Evolutionary conservation across 2,329 filamentous ascomycete genomes (phyloP).

Genomic region (Colletotrichum incanum): DNA sequence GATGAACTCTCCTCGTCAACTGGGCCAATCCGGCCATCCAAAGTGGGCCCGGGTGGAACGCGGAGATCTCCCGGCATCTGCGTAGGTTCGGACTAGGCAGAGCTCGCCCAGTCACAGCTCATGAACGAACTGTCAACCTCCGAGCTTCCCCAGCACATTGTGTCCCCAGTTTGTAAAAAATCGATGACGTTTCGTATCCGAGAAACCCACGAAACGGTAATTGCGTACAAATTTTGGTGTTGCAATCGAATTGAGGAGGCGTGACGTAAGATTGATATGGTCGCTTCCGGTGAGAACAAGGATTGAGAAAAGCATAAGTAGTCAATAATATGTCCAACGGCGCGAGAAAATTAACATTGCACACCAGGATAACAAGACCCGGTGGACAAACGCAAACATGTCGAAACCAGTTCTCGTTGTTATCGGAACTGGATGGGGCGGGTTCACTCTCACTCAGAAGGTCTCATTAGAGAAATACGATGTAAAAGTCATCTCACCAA

Average conservation of each 20-base stretch:
- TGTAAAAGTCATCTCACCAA: constrained; percentile 95
- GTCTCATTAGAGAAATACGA: constrained; percentile 99
- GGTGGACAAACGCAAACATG: background rate
- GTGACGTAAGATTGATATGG: constrained; percentile 33
- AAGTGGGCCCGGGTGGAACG: constrained; percentile 9
- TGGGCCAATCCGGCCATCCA: constrained; percentile 1
- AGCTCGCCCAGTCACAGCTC: constrained; percentile 17
- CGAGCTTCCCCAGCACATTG: constrained; percentile 16
- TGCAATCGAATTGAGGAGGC: background rate
- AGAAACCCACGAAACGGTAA: constrained; percentile 12
- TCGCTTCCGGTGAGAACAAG: background rate
- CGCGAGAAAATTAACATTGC: background rate
- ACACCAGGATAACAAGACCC: background rate
- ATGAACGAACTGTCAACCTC: background rate
- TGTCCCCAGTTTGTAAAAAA: constrained; percentile 5
- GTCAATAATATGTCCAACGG: background rate
- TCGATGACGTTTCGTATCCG: constrained; percentile 35
- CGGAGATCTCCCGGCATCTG: constrained; percentile 41
- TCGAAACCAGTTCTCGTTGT: constrained; percentile 34
- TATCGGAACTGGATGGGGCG: constrained; percentile 91
- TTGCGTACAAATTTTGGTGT: background rate
- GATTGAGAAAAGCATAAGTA: constrained; percentile 18
- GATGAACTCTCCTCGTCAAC: background rate
- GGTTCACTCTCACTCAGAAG: constrained; percentile 58
- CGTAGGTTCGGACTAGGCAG: background rate